Percentiles rank a stretch among this genome's conserved stretches.
Evolutionary conservation across 306 rosid genomes (phyloP).

Genomic region (Prosopis cineraria): DNA sequence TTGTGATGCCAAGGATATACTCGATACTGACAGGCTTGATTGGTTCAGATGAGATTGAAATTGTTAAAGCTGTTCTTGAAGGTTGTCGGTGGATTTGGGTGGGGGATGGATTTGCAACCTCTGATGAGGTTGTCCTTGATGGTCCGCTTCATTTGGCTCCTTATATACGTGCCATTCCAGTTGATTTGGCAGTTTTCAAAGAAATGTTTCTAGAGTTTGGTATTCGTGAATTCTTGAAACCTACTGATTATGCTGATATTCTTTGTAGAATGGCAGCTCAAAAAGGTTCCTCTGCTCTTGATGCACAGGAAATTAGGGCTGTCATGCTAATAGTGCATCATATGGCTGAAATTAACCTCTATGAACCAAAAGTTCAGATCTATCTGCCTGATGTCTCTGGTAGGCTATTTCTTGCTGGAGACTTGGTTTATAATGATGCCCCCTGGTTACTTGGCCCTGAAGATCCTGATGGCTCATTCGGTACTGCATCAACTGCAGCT

Average conservation of each 20-base stretch:
- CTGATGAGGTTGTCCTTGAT: conserved; percentile 90
- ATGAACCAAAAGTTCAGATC: conserved; percentile 62
- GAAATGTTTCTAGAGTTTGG: conserved; percentile 79
- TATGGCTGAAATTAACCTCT: conserved; percentile 78
- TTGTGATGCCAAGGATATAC: conserved; percentile 93
- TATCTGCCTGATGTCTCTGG: conserved; percentile 85
- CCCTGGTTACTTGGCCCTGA: conserved; percentile 96
- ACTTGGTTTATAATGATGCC: conserved; percentile 93
- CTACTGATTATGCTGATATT: conserved; percentile 76
- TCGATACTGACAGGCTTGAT: conserved; percentile 73
- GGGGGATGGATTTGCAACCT: conserved; percentile 95
- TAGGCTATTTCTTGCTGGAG: conserved; percentile 70
- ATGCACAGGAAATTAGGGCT: conserved; percentile 81
- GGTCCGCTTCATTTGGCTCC: conserved; percentile 98
- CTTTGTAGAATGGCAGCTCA: conserved; percentile 77
- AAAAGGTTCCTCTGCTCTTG: conserved; percentile 87
- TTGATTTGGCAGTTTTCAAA: conserved; percentile 92
- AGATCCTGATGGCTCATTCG: conserved; percentile 62
- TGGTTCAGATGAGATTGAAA: conserved; percentile 91
- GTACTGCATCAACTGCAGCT: conserved; percentile 49
- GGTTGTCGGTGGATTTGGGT: conserved; percentile 98
- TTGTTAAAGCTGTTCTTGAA: conserved; percentile 97
- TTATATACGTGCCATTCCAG: conserved; percentile 90
- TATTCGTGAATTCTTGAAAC: conserved; percentile 76
- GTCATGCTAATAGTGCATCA: conserved; percentile 86